A percentile compares a stretch with the other conserved stretches of the same genome.
These are phyloP conservation scores for Leptographium procerum DNA, from an alignment of 2,329 filamentous ascomycete species.

Conservation along the genomic window DNA sequence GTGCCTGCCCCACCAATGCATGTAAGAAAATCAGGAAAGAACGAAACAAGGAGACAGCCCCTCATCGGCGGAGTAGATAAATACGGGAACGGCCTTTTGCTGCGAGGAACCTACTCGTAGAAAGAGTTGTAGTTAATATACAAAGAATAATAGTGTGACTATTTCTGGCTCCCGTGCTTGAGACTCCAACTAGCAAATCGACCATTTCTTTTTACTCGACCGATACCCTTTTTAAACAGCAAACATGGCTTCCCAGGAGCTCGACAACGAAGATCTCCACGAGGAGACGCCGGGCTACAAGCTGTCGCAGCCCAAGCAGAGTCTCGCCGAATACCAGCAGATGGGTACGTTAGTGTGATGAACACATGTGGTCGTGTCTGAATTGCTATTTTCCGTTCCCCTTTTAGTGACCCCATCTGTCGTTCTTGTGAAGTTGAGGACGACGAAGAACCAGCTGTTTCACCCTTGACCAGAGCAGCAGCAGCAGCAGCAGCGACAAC, in stretches of 20 bases:
- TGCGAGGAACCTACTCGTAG: background rate
- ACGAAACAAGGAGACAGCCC: background rate
- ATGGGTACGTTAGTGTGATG: constrained; percentile 49
- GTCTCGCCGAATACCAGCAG: constrained; percentile 83
- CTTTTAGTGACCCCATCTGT: too few species aligned
- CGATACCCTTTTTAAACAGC: constrained; percentile 13
- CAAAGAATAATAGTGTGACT: background rate
- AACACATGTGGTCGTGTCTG: background rate
- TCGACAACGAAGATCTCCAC: constrained; percentile 67
- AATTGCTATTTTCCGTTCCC: background rate
- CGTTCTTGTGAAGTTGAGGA: background rate
- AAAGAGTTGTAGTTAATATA: background rate
- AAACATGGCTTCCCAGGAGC: constrained; percentile 56
- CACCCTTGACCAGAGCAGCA: background rate
- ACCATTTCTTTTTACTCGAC: background rate
- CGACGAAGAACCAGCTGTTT: background rate
- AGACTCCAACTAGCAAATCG: background rate
- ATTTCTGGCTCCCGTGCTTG: background rate
- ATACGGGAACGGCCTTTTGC: background rate
- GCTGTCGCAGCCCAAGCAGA: constrained; percentile 94
- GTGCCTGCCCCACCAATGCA: constrained; percentile 1
- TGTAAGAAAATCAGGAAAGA: background rate
- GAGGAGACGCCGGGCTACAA: constrained; percentile 94
- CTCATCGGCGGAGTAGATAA: background rate
- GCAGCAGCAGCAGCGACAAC: background rate